Evolutionary conservation across 2,329 filamentous ascomycete genomes (phyloP).

Genomic region (Zasmidium citrigriseum): DNA sequence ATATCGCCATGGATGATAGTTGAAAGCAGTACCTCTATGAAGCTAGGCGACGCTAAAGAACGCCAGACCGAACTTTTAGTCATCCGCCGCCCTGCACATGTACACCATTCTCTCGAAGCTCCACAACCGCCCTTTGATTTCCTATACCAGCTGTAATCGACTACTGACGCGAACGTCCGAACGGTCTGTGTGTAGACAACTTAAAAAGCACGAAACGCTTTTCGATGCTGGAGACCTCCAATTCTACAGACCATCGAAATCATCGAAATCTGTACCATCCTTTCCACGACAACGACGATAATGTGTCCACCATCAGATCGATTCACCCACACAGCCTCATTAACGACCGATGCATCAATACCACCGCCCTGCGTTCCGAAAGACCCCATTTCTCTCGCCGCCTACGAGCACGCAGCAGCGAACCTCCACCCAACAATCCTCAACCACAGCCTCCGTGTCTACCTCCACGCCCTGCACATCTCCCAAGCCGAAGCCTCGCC

Average conservation of each 20-base stretch:
- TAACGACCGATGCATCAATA: not conserved
- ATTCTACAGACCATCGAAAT: not conserved
- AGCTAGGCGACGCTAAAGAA: not conserved
- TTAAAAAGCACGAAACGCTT: no score
- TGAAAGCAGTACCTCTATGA: not conserved
- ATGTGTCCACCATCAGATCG: not conserved
- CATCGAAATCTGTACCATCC: not conserved
- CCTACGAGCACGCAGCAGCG: conserved; percentile 13
- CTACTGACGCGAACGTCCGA: not conserved
- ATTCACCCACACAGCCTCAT: not conserved
- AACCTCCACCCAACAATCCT: conserved; percentile 24
- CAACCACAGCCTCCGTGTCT: conserved; percentile 27
- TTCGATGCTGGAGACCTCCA: no score
- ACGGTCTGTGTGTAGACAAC: no score
- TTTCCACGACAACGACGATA: no score
- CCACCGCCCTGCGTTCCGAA: conserved; percentile 13
- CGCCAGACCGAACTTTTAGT: conserved; percentile 1
- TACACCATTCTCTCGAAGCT: not conserved
- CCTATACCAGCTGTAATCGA: not conserved
- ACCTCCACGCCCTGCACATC: conserved; percentile 19
- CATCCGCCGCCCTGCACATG: conserved; percentile 15
- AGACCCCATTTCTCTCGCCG: conserved; percentile 18
- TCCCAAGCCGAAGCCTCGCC: conserved; percentile 7
- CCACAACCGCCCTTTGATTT: not conserved
- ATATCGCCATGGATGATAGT: conserved; percentile 8